These are phyloP conservation scores for Calophaca sinica DNA, from an alignment of 306 rosid species.

Conservation along the genomic window DNA sequence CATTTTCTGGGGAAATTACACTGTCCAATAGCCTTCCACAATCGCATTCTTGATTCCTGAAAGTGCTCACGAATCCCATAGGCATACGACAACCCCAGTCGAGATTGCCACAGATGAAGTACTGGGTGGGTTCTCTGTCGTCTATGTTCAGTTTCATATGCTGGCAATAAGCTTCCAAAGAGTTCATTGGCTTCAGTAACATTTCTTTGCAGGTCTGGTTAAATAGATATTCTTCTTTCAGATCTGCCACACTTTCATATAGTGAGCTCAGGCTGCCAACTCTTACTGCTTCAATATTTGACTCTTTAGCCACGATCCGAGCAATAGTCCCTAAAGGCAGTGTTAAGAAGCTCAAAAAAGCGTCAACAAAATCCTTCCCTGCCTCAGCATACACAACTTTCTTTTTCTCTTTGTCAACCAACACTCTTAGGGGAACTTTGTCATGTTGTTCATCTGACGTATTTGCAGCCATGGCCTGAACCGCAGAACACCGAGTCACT, in stretches of 20 bases:
- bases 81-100: background rate
- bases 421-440: background rate
- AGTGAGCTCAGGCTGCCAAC: background rate
- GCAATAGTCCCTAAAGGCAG: background rate
- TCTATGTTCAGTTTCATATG: background rate
- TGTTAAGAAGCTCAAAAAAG: background rate
- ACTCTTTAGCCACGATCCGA: background rate
- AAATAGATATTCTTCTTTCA: background rate
- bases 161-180: background rate
- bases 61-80: background rate
- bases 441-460: background rate
- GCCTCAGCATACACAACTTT: conserved; percentile 4
- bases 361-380: background rate
- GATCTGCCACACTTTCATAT: background rate
- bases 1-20: background rate
- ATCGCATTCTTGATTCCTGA: background rate
- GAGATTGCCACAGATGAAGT: background rate
- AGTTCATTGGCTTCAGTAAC: background rate
- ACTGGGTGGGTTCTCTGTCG: background rate
- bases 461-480: background rate
- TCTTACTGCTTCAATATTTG: background rate
- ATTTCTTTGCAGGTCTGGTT: background rate
- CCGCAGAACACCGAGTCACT: too few species aligned
- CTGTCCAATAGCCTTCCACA: background rate
- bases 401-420: background rate